Evolutionary conservation across 1,139 yeast species (phyloP), one percentile per base, ranked within the genome.

Genomic region (Blastobotrys buckinghamii): DNA sequence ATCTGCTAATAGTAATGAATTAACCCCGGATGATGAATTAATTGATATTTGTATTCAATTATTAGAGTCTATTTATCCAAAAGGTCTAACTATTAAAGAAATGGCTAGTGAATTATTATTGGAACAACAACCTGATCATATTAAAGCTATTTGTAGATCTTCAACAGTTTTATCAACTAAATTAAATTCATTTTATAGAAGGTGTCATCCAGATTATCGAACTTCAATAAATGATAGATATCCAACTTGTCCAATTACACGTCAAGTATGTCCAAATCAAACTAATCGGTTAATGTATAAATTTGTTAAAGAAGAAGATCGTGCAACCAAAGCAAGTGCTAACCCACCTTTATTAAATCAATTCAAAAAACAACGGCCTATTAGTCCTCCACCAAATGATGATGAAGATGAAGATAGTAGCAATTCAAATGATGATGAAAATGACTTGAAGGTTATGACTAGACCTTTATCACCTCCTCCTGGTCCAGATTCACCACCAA

Each of bases 111-210:
- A 54, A 20, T 55, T 63, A 22, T 41, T 53, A 42, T 16, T 39
- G 37, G 50, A 43, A n/a, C 19, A 30, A 26, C 48, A 44, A 17
- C 51, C 49, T 12, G 57, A 55, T 32, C 52, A 52, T 45, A 48
- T 45, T 22, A 38, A 45, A 22, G 45, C 52, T 13, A 51, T 54
- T n/a, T 62, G 62, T 44, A 54, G 59, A 44, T 58, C 67, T 16
- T 61, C 66, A n/a, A 59, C 65, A 1, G 58, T 64, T 22, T 53
- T 64, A 33, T 63, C 68, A 17, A 63, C 68, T 5, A 64, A 64
- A 48, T 58, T 64, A 33, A 64, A 64, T 50, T 60, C 66, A 16
- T 59, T 62, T 32, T 64, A 61, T 50, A 58, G 68, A 9, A 50
- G 66, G 26, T 56, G 60, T 43, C 65, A 63, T 49, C 53, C 58